Base-by-base conservation (phyloP, 192 early-diverging fungal genomes). In the Rhizophagus sp. region DNA sequence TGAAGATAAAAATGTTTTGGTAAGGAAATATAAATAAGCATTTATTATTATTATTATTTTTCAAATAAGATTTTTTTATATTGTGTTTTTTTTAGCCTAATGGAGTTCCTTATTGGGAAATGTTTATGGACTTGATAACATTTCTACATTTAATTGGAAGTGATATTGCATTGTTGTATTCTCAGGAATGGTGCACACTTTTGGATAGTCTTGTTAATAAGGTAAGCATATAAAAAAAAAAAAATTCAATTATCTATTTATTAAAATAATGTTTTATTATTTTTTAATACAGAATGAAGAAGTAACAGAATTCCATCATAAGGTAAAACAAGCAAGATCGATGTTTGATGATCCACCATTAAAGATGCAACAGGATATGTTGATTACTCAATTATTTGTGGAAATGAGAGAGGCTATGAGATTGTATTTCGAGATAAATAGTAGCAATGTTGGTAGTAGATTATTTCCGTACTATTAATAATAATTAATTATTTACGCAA, bases 341-440 rank as follows among this genome's bases (percentile, higher is more conserved):
- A 87, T 87, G 82, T 87, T 87, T 75, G 77, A 83, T 62, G 67
- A 83, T 62, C 85, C 85, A 27, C 82, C 85, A 44, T 75, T 83
- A 49, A 78, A 77, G 30, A 70, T 84, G 41, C 64, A 75, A 36
- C 69, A 80, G 5, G 67, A 72, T 9, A 79, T 65, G 7, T 75
- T 87, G 39, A 79, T 80, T 19, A 75, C 82, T n/a, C 85, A 84
- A 57, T 52, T 87, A 1, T 83, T 79, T 74, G 22, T 84, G 41
- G 85, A 83, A 78, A 73, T 87, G 64, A 68, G 82, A 17, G 79
- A 84, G 39, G 73, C 82, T 15, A 81, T 87, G 83, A 77, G 82
- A 71, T 77, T 83, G 30, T 84, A 84, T 61, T 68, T 36, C 70
- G 80, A 81, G 70, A 73, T 77, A 15, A 50, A 78, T 61, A 61